Base-by-base conservation (phyloP, 352 stramenopile species). In the Pythium aphanidermatum region DNA sequence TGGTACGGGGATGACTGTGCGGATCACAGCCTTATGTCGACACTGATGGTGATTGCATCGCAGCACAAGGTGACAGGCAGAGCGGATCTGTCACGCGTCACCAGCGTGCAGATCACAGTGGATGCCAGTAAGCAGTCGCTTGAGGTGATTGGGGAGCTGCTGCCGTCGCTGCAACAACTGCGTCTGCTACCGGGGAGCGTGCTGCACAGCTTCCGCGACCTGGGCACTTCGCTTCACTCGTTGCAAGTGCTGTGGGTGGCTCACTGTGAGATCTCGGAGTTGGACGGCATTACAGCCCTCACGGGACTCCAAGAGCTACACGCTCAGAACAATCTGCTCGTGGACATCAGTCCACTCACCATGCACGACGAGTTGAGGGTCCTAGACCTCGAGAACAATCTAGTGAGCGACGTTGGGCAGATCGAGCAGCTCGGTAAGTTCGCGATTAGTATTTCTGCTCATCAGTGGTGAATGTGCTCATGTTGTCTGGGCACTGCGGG, bases 291-390 rank as follows among this genome's bases (percentile, higher is more conserved):
- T 44, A 64, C 79, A 34, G 82, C 80, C 12, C 68, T 96, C 25
- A 67, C 68, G n/a, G 73, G 64, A 12, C 56, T 96, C 24, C 73
- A 81, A 28, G 74, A 94, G 42, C 63, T 96, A 10, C 81, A 87
- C 36, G 46, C 92, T 5, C 65, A 75, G 33, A 60, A 88, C 58
- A 96, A 96, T 45, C 58, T 63, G 20, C 73, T 96, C 37, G 70
- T 39, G 28, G 79, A 92, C 44, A 82, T 96, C 36, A 91, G 68
- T 33, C 80, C 83, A 3, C 55, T 95, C 26, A 79, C 73, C 24
- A 86, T 94, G 76, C 85, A 95, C 52, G 83, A 95, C 19, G 65
- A 86, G 34, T 65, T 95, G n/a, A 62, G 79, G 35, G 51, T 92
- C 24, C 46, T 92, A 83, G 78, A 94, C 55, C 46, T 93, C 20